Conservation (phyloP, 1,139 yeast genomes). For the Yamadazyma oceani region DNA sequence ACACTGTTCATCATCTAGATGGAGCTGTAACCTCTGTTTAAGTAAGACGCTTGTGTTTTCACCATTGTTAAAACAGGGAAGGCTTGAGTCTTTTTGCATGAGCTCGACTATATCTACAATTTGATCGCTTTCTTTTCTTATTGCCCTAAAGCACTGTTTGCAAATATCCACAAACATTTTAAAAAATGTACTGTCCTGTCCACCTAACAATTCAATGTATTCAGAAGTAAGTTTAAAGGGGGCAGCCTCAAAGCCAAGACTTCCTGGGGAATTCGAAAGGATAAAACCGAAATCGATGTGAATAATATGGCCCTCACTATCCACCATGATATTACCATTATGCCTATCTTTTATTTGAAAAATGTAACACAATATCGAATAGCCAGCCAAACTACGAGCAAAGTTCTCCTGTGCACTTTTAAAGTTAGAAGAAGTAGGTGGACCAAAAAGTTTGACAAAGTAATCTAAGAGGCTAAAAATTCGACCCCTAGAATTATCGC, state of each 20-base stretch:
- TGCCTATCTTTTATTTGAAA: conserved; percentile 94
- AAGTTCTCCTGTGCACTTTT: conserved; percentile 79
- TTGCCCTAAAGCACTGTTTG: conserved; percentile 68
- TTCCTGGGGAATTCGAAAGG: conserved; percentile 91
- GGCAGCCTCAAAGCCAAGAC: conserved; percentile 95
- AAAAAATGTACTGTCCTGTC: conserved; percentile 60
- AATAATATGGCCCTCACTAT: conserved; percentile 89
- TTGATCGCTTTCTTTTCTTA: conserved; percentile 71
- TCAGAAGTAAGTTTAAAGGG: conserved; percentile 91
- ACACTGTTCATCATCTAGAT: conserved; percentile 69
- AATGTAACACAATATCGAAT: conserved; percentile 83
- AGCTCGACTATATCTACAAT: conserved; percentile 80
- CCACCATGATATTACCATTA: conserved; percentile 93
- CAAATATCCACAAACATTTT: conserved; percentile 58
- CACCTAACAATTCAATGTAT: conserved; percentile 85
- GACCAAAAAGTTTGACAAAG: conserved; percentile 73
- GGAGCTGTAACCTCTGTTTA: conserved; percentile 77
- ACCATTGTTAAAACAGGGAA: conserved; percentile 92
- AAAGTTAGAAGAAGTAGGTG: conserved; percentile 48
- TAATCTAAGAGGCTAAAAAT: conserved; percentile 77
- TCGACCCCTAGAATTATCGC: conserved; percentile 65
- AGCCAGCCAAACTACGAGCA: conserved; percentile 82
- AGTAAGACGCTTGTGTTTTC: conserved; percentile 76
- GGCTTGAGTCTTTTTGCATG: conserved; percentile 86
- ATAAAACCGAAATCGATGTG: conserved; percentile 96